Conservation (phyloP, 1,139 yeast species). For the Yamadazyma songkhlaensis region DNA sequence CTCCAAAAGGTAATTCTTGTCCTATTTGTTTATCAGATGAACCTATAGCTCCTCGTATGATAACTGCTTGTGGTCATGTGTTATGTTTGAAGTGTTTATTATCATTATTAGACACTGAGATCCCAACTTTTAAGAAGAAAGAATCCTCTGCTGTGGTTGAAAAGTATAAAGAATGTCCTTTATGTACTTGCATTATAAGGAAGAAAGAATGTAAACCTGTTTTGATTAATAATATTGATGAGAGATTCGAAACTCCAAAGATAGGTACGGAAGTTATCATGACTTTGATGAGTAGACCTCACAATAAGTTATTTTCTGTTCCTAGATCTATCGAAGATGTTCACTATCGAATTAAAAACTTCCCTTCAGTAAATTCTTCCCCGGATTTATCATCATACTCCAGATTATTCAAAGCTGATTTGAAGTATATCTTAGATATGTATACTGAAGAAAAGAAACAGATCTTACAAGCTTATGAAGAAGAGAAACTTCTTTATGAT, state of each 20-base stretch:
- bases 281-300: constrained; percentile 70
- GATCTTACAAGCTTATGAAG: constrained; percentile 45
- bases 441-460: constrained; percentile 55
- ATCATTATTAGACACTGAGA: constrained; percentile 63
- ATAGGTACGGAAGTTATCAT: constrained; percentile 59
- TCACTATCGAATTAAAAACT: constrained; percentile 23
- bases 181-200: constrained; percentile 70
- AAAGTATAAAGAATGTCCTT: constrained; percentile 75
- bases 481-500: constrained; percentile 56
- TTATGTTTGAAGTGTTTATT: constrained; percentile 81
- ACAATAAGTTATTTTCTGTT: constrained; percentile 57
- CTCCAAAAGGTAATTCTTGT: constrained; percentile 74
- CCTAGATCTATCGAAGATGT: constrained; percentile 46
- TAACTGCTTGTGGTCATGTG: constrained; percentile 84
- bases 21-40: constrained; percentile 88
- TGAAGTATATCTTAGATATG: constrained; percentile 49
- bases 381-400: constrained; percentile 31
- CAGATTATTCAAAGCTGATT: constrained; percentile 66
- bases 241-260: constrained; percentile 58
- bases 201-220: constrained; percentile 69
- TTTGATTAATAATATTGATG: constrained; percentile 52
- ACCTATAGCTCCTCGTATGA: constrained; percentile 92
- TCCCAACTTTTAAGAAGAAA: constrained; percentile 36
- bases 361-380: constrained; percentile 26
- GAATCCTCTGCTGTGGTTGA: constrained; percentile 41